These are phyloP conservation scores for Metschnikowia borealis DNA, from an alignment of 805 yeast genomes.

Conservation along the genomic window DNA sequence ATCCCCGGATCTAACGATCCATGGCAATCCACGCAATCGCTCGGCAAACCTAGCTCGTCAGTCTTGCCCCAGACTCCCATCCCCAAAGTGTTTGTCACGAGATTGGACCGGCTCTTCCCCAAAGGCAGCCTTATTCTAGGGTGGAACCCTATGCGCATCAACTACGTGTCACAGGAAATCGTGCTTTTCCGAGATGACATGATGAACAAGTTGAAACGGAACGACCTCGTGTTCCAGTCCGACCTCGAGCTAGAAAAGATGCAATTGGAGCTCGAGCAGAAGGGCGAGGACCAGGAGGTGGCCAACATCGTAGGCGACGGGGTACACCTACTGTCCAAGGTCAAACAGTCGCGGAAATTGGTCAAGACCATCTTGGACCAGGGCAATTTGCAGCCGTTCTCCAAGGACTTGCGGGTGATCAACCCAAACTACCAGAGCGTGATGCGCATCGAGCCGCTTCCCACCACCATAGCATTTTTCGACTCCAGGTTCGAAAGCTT, in stretches of 20 bases:
- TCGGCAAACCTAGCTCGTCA: slow-evolving; percentile 45
- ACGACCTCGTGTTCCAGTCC: slow-evolving; percentile 55
- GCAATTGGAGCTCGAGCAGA: slow-evolving; percentile 19
- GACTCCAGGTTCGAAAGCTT: slow-evolving; percentile 71
- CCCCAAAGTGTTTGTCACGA: slow-evolving; percentile 66
- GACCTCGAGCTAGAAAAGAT: slow-evolving; percentile 29
- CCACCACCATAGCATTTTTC: slow-evolving; percentile 55
- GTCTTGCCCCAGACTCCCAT: slow-evolving; percentile 62
- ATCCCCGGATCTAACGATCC: slow-evolving; percentile 93
- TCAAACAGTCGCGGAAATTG: slow-evolving; percentile 61
- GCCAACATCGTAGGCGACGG: slow-evolving; percentile 16
- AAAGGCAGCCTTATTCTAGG: slow-evolving; percentile 30
- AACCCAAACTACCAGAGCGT: slow-evolving; percentile 67
- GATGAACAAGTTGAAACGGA: slow-evolving; percentile 65
- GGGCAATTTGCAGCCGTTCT: slow-evolving; percentile 81
- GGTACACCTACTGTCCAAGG: slow-evolving; percentile 38
- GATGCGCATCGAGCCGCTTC: slow-evolving; percentile 73
- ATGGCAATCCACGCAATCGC: slow-evolving; percentile 72
- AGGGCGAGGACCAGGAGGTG: slow-evolving; percentile 22
- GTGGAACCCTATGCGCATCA: slow-evolving; percentile 77
- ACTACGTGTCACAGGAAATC: slow-evolving; percentile 81
- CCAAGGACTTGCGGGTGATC: slow-evolving; percentile 55
- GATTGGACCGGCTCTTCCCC: slow-evolving; percentile 51
- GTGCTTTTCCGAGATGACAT: slow-evolving; percentile 70
- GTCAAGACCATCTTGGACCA: slow-evolving; percentile 84